A percentile compares a stretch with the other conserved stretches of the same genome.
These are phyloP conservation scores for Primulina eburnea DNA, from an alignment of 257 asterid genomes.

Conservation along the genomic window DNA sequence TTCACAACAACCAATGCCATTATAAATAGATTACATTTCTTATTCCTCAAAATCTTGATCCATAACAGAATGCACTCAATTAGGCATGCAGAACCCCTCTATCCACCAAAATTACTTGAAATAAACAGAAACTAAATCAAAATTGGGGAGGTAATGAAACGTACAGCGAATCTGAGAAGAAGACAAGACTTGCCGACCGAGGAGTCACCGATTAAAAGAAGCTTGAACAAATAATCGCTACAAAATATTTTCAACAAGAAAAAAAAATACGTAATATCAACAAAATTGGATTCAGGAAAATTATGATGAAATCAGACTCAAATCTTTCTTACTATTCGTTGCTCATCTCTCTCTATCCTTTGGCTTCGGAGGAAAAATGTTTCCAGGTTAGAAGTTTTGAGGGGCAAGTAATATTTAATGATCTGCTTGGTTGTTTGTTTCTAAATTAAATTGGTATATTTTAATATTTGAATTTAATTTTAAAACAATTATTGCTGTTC, in stretches of 20 bases:
- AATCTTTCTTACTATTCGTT: slow-evolving; percentile 40
- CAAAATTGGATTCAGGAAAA: background rate
- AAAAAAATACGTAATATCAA: background rate
- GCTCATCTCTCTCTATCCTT: slow-evolving; percentile 25
- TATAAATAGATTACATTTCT: background rate
- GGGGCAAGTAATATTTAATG: background rate
- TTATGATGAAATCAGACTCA: background rate
- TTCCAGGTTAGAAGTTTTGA: background rate
- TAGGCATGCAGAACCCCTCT: background rate
- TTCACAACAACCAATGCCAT: background rate
- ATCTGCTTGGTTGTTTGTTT: background rate
- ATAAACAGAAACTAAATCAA: background rate
- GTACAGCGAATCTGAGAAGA: slow-evolving; percentile 63
- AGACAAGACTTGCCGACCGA: slow-evolving; percentile 64
- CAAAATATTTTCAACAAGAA: slow-evolving; percentile 2
- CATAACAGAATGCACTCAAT: background rate
- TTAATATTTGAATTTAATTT: too few species aligned
- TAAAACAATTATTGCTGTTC: background rate
- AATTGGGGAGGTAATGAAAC: background rate
- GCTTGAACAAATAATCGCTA: slow-evolving; percentile 58
- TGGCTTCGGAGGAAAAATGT: background rate
- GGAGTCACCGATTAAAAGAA: slow-evolving; percentile 57
- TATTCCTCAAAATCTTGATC: background rate
- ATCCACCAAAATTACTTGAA: too few species aligned
- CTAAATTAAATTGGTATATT: too few species aligned